Evolutionary conservation across 306 rosid genomes (phyloP).

Genomic region (Rosa rugosa): DNA sequence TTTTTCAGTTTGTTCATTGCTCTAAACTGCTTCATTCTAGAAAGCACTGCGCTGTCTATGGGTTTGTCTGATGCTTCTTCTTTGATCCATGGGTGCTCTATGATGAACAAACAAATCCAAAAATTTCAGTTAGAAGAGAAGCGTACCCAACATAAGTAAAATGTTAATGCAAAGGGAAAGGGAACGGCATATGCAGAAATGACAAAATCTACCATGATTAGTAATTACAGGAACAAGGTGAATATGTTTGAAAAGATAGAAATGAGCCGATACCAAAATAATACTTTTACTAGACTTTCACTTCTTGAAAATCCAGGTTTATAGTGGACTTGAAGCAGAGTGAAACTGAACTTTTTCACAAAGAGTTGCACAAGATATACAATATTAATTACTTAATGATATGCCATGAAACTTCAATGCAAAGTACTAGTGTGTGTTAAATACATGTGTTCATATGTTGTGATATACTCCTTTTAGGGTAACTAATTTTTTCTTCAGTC

Average conservation of each 20-base stretch:
- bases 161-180: background rate
- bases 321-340: too few relatives aligned
- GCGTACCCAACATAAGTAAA: background rate
- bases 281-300: background rate
- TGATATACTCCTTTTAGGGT: background rate
- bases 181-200: background rate
- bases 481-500: background rate
- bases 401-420: background rate
- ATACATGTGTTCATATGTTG: background rate
- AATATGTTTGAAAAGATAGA: background rate
- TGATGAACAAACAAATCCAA: slow-evolving; percentile 29
- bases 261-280: background rate
- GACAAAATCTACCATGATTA: background rate
- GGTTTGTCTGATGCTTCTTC: slow-evolving; percentile 93
- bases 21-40: slow-evolving; percentile 95
- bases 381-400: background rate
- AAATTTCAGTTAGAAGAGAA: slow-evolving; percentile 26
- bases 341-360: background rate
- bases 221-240: background rate
- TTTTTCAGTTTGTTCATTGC: slow-evolving; percentile 92
- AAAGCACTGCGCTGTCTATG: slow-evolving; percentile 87
- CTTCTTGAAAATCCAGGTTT: background rate
- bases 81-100: slow-evolving; percentile 92
- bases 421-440: background rate
- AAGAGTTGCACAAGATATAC: background rate